phyloP scores from a whole-genome alignment of 805 yeast genomes.

The Metschnikowia lachancei region DNA sequence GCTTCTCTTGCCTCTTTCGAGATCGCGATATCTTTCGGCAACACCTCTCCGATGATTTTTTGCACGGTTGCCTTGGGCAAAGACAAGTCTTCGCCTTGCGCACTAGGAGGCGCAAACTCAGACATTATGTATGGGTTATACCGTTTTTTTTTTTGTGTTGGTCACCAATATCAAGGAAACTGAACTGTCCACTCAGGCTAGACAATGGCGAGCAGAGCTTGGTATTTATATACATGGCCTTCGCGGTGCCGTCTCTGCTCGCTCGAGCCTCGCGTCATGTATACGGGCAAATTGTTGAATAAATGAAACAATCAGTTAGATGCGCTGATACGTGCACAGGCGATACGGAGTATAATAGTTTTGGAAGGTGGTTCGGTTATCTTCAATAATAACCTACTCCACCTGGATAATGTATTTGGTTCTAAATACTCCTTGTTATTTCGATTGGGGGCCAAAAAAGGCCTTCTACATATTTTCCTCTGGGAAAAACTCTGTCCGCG shows the following conservation, averaged over 20 bases:
- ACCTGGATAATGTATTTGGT: no score
- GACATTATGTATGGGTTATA: constrained; percentile 29
- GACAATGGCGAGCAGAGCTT: constrained; percentile 11
- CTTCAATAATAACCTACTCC: no score
- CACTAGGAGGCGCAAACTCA: constrained; percentile 34
- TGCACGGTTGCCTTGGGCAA: constrained; percentile 84
- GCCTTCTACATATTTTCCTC: no score
- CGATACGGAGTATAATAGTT: no score
- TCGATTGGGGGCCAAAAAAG: no score
- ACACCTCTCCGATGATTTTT: constrained; percentile 84
- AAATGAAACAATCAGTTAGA: no score
- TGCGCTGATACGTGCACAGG: no score
- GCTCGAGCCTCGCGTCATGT: constrained; percentile 9
- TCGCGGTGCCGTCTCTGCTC: constrained; percentile 8
- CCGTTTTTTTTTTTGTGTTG: not conserved
- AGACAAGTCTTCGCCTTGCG: constrained; percentile 39
- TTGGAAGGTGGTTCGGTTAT: no score
- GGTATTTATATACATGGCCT: constrained; percentile 13
- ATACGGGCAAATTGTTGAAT: constrained; percentile 2
- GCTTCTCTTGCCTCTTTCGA: constrained; percentile 94
- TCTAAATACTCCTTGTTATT: no score
- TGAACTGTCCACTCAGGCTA: not conserved
- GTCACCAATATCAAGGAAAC: not conserved
- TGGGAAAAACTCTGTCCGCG: no score
- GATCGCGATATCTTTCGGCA: constrained; percentile 84